Evolutionary conservation across 2,329 filamentous ascomycete species (phyloP), one percentile per base, ranked within the genome.

Genomic region (Calonectria hawksworthii): DNA sequence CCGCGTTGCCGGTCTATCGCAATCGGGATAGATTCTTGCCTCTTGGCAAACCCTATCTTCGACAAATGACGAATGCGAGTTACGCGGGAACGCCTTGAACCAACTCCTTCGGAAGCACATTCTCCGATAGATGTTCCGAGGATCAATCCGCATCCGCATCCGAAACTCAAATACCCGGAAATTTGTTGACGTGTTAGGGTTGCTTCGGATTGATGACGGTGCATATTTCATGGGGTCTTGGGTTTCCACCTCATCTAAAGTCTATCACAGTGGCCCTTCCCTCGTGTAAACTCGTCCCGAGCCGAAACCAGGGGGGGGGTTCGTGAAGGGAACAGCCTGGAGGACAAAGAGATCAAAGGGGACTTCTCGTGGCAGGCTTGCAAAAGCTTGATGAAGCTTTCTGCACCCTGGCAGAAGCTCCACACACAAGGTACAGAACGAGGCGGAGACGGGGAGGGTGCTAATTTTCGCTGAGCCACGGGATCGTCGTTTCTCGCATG

Each of bases 241-340:
- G 34, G 34, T 61, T 61, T 41, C 56, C 56, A 61, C 56, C 21
- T 61, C 56, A 61, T 61, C 56, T 61, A 30, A 61, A 61, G 56
- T 61, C 34, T 61, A 61, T 61, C 56, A 61, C 56, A 23, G 14
- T 61, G 34, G n/a, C 56, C 56, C 34, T 61, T 38, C 34, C 56
- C 56, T 28, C 34, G 34, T 61, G 56, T 38, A 41, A 59, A 54
- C 56, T 61, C 56, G 56, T 61, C 56, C 56, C 56, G 56, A 41
- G 34, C 56, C 56, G 56, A 11, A 61, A 61, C 34, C 34, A 61
- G 34, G 56, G 34, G 38, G 34, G 41, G 16, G 3, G 16, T 47
- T 47, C 41, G 21, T 47, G 18, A 47, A 47, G 21, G 41, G 14
- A 11, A 21, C 41, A 44, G 41, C 18, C 41, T n/a, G 18, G 11